A percentile compares a stretch with the other conserved stretches of the same genome.
Conservation (phyloP, 73 alveolate species). For the Symbiodinium natans region DNA sequence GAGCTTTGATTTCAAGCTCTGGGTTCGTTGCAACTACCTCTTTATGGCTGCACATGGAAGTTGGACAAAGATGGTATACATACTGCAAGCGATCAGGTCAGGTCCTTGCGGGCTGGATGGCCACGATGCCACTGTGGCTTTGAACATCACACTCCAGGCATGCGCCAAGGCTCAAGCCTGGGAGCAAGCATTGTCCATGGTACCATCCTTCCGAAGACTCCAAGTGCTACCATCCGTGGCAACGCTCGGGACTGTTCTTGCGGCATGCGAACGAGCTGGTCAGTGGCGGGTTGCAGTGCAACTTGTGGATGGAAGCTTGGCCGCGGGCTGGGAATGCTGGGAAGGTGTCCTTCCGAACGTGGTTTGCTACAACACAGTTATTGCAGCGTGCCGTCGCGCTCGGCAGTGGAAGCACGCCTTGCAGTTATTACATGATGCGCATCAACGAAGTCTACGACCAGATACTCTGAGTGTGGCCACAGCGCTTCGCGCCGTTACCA, state of each 20-base stretch:
- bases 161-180: background rate
- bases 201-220: background rate
- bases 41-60: background rate
- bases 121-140: conserved; percentile 6
- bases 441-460: background rate
- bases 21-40: conserved; percentile 6
- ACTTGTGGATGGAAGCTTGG: background rate
- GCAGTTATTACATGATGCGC: background rate
- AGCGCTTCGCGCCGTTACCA: background rate
- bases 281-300: background rate
- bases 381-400: conserved; percentile 31
- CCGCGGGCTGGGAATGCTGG: background rate
- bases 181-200: conserved; percentile 23
- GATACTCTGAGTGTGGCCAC: background rate
- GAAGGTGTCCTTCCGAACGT: conserved; percentile 17
- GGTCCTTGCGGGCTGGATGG: background rate
- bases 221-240: background rate
- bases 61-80: background rate
- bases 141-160: conserved; percentile 6
- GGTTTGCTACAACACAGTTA: conserved; percentile 42
- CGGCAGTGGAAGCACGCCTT: conserved; percentile 10
- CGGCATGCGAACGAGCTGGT: conserved; percentile 41
- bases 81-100: background rate
- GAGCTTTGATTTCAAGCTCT: background rate
- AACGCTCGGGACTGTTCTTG: conserved; percentile 22